A percentile compares a stretch with the other conserved stretches of the same genome.
Evolutionary conservation across 805 yeast species (phyloP).

Genomic region (Candida rishiriensis): DNA sequence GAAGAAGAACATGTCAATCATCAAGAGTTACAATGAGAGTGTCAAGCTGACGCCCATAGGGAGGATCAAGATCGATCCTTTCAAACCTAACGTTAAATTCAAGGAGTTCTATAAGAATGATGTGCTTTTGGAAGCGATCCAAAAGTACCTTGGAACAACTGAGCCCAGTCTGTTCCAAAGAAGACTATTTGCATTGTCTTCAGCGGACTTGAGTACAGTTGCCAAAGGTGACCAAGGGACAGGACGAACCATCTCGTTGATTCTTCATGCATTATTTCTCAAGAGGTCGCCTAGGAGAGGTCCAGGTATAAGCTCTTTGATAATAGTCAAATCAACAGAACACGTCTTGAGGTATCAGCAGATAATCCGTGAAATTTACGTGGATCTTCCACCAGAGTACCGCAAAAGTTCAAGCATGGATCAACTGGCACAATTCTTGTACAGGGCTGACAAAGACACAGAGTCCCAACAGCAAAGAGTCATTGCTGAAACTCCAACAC

Average conservation of each 20-base stretch:
- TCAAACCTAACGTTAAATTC: conserved; percentile 13
- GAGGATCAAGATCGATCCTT: conserved; percentile 20
- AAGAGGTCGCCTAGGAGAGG: conserved; percentile 22
- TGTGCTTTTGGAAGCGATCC: conserved; percentile 12
- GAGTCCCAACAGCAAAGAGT: conserved; percentile 23
- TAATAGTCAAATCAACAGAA: conserved; percentile 27
- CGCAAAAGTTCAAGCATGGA: neutral
- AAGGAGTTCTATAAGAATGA: conserved; percentile 15
- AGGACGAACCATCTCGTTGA: conserved; percentile 27
- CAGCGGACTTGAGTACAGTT: conserved; percentile 25
- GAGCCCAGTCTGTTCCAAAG: conserved; percentile 28
- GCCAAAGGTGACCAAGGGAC: conserved; percentile 29
- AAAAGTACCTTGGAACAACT: conserved; percentile 10
- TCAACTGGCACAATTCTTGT: conserved; percentile 27
- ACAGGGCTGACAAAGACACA: conserved; percentile 21
- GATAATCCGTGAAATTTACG: conserved; percentile 9
- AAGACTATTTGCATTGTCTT: conserved; percentile 23
- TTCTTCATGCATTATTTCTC: conserved; percentile 23
- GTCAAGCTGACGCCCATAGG: conserved; percentile 14
- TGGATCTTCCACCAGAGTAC: conserved; percentile 1
- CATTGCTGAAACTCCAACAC: conserved; percentile 20
- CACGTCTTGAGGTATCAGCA: conserved; percentile 22
- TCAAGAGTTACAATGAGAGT: conserved; percentile 22
- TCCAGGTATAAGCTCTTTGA: conserved; percentile 25
- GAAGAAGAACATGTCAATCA: conserved; percentile 17